phyloP scores from a whole-genome alignment of 805 yeast genomes.

The Schwanniomyces polymorphus region DNA sequence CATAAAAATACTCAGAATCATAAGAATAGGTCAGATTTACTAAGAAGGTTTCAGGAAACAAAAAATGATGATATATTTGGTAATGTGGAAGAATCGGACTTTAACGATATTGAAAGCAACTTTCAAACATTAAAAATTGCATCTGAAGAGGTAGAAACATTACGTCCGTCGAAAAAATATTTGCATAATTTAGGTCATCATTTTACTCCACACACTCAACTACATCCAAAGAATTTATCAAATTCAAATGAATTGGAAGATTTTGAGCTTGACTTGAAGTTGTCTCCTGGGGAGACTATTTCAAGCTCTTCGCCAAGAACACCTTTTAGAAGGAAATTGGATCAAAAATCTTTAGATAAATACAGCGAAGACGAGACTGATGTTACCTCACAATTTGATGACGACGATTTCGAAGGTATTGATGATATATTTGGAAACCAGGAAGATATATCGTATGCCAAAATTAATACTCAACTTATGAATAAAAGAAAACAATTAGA shows the following conservation, averaged over 20 bases:
- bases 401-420: conserved; percentile 36
- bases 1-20: conserved; percentile 7
- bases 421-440: conserved; percentile 40
- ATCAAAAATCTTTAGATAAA: conserved; percentile 28
- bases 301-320: conserved; percentile 24
- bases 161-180: conserved; percentile 4
- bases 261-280: conserved; percentile 4
- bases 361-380: conserved; percentile 43
- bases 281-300: conserved; percentile 19
- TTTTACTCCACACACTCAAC: background rate
- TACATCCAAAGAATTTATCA: background rate
- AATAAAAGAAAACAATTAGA: conserved; percentile 23
- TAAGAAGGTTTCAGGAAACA: conserved; percentile 18
- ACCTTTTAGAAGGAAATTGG: background rate
- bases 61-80: conserved; percentile 25
- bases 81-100: conserved; percentile 15
- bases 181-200: conserved; percentile 1
- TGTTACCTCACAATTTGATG: conserved; percentile 37
- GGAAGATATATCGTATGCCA: conserved; percentile 33
- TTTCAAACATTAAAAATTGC: conserved; percentile 22
- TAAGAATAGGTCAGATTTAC: conserved; percentile 17
- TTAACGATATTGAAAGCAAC: conserved; percentile 20
- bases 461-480: conserved; percentile 23
- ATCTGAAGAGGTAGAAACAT: conserved; percentile 4
- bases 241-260: conserved; percentile 1